A percentile compares a stretch with the other conserved stretches of the same genome.
phyloP scores from a whole-genome alignment of 495 filamentous ascomycete genomes.

The Podospora didyma region DNA sequence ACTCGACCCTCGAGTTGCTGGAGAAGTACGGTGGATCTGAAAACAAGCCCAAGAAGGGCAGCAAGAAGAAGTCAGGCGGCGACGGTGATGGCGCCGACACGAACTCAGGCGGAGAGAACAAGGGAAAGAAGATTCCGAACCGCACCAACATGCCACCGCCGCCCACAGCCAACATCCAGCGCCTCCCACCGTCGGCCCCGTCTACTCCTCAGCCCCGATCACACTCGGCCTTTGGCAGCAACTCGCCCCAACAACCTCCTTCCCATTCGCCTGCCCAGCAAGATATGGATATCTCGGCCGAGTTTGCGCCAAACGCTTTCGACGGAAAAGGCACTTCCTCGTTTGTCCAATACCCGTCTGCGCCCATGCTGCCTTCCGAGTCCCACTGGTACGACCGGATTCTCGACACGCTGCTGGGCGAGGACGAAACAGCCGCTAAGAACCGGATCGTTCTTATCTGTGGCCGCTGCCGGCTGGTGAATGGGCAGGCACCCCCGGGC shows the following conservation, averaged over 20 bases:
- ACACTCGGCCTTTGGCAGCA: conserved; percentile 1
- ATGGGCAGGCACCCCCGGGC: conserved; percentile 92
- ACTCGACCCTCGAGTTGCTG: conserved; percentile 86
- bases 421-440: conserved; percentile 89
- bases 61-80: conserved; percentile 30
- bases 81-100: conserved; percentile 19
- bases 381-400: conserved; percentile 91
- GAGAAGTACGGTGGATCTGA: conserved; percentile 83
- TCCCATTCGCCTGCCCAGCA: conserved; percentile 18
- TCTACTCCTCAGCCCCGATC: conserved; percentile 16
- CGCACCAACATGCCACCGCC: conserved; percentile 67
- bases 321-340: conserved; percentile 40
- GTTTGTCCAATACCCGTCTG: conserved; percentile 36
- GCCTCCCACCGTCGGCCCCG: conserved; percentile 16
- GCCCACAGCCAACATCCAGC: conserved; percentile 80
- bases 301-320: conserved; percentile 56
- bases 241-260: conserved; percentile 8
- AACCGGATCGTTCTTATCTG: conserved; percentile 92
- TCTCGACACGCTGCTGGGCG: conserved; percentile 84
- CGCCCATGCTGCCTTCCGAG: conserved; percentile 39
- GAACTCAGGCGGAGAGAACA: conserved; percentile 16
- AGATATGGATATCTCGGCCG: conserved; percentile 34
- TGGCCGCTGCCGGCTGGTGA: conserved; percentile 76
- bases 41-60: conserved; percentile 37
- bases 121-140: conserved; percentile 10